Conservation (phyloP, 495 filamentous ascomycete genomes). For the Penicillium chermesinum region DNA sequence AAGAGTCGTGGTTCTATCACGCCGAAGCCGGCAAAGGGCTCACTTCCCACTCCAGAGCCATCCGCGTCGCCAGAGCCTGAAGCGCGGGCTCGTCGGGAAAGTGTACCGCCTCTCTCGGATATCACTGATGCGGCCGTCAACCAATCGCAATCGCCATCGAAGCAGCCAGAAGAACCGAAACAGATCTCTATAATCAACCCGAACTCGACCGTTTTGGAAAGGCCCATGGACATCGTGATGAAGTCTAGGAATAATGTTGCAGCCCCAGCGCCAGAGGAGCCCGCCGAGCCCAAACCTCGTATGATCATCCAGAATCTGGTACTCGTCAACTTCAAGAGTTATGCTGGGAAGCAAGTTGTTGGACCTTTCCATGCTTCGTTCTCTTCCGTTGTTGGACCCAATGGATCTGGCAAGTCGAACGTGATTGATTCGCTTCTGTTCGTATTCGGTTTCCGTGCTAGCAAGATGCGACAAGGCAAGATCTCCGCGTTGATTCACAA, state of each 20-base stretch:
- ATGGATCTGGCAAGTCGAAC: conserved; percentile 97
- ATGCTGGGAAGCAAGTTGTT: conserved; percentile 90
- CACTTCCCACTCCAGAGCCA: conserved; percentile 57
- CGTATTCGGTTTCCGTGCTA: conserved; percentile 96
- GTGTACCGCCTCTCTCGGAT: conserved; percentile 64
- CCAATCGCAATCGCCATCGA: conserved; percentile 42
- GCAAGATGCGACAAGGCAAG: conserved; percentile 99
- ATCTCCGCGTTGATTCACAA: conserved; percentile 97
- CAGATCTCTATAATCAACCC: conserved; percentile 64
- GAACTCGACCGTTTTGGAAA: conserved; percentile 71
- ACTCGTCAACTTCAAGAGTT: conserved; percentile 96
- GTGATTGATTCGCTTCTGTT: conserved; percentile 97
- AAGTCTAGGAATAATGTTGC: conserved; percentile 75
- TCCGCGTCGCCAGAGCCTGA: conserved; percentile 49
- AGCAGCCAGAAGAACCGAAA: conserved; percentile 34
- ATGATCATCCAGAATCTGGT: conserved; percentile 88
- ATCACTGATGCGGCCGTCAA: conserved; percentile 71
- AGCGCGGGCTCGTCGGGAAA: conserved; percentile 44
- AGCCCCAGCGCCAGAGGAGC: conserved; percentile 60
- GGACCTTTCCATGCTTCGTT: conserved; percentile 96
- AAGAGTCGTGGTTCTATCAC: conserved; percentile 47
- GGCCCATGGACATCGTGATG: conserved; percentile 89
- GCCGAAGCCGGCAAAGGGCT: conserved; percentile 40
- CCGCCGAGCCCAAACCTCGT: conserved; percentile 67
- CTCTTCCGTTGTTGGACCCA: conserved; percentile 97